Conservation (phyloP, 768 basidiomycete genomes). For the Mycena vitilis region DNA sequence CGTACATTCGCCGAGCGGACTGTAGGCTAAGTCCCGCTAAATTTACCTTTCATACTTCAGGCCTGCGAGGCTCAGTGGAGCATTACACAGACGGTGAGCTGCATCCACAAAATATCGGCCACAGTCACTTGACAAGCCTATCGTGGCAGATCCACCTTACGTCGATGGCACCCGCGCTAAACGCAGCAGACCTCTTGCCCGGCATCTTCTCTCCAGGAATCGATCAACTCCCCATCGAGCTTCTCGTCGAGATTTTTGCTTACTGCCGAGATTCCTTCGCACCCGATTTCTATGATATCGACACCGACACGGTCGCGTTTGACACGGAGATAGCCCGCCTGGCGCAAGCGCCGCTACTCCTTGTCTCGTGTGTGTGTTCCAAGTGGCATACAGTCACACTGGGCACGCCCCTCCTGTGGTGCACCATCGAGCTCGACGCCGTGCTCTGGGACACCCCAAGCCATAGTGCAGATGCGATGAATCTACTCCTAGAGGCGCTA, state of each 20-base stretch:
- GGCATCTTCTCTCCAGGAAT: too few relatives aligned
- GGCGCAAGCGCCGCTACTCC: neutral
- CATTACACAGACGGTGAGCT: too few relatives aligned
- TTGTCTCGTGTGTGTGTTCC: neutral
- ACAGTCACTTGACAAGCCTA: too few relatives aligned
- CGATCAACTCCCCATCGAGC: neutral
- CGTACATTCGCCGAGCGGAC: too few relatives aligned
- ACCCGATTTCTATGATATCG: neutral
- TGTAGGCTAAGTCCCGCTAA: too few relatives aligned
- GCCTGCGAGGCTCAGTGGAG: too few relatives aligned
- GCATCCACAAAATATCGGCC: too few relatives aligned
- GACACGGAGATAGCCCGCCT: slow-evolving; percentile 1
- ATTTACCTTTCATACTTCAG: too few relatives aligned
- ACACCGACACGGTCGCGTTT: neutral
- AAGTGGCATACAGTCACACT: neutral
- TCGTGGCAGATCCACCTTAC: too few relatives aligned
- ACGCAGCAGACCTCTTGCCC: too few relatives aligned
- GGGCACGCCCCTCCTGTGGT: neutral
- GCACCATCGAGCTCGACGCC: slow-evolving; percentile 5
- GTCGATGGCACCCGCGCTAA: too few relatives aligned
- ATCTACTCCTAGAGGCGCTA: neutral
- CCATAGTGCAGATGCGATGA: neutral
- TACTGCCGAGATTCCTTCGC: neutral
- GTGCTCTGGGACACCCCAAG: neutral
- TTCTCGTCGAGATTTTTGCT: neutral